Percentiles rank a stretch among this genome's conserved stretches.
Evolutionary conservation across 805 yeast species (phyloP).

Genomic region (Priceomyces haplophilus): DNA sequence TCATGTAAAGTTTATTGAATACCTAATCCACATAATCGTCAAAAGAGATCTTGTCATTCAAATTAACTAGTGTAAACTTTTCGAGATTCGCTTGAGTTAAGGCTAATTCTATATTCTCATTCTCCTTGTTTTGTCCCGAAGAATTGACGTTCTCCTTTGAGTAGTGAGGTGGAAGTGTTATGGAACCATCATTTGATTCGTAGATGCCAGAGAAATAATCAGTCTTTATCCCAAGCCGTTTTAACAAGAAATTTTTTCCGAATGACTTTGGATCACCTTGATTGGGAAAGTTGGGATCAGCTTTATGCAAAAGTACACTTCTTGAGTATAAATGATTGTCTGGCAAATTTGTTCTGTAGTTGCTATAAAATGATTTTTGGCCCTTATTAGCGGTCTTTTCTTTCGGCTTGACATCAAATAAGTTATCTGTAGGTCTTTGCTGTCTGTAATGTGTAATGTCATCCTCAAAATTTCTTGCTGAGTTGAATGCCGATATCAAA

Average conservation of each 20-base stretch:
- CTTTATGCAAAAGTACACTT: constrained; percentile 13
- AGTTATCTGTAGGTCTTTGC: constrained; percentile 9
- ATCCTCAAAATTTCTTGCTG: constrained; percentile 56
- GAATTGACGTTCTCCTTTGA: background rate
- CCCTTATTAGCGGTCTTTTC: constrained; percentile 1
- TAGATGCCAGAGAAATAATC: constrained; percentile 36
- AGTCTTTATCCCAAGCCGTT: constrained; percentile 40
- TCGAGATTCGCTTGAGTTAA: constrained; percentile 30
- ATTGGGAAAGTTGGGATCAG: constrained; percentile 18
- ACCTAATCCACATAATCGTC: constrained; percentile 20
- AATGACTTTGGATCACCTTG: constrained; percentile 28
- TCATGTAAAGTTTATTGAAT: constrained; percentile 43
- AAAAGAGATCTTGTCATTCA: constrained; percentile 8
- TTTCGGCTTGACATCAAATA: constrained; percentile 5
- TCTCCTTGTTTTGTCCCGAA: constrained; percentile 1
- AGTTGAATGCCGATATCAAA: constrained; percentile 62
- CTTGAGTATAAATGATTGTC: constrained; percentile 32
- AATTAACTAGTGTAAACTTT: constrained; percentile 19
- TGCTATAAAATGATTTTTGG: constrained; percentile 14
- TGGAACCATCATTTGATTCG: constrained; percentile 7
- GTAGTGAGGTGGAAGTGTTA: constrained; percentile 2
- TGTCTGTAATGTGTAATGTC: constrained; percentile 35
- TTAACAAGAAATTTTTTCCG: constrained; percentile 33
- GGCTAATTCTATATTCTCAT: constrained; percentile 17
- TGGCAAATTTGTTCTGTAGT: constrained; percentile 28